These are phyloP conservation scores for Diddensiella caesifluorescens DNA, from an alignment of 805 yeast species.

Conservation along the genomic window DNA sequence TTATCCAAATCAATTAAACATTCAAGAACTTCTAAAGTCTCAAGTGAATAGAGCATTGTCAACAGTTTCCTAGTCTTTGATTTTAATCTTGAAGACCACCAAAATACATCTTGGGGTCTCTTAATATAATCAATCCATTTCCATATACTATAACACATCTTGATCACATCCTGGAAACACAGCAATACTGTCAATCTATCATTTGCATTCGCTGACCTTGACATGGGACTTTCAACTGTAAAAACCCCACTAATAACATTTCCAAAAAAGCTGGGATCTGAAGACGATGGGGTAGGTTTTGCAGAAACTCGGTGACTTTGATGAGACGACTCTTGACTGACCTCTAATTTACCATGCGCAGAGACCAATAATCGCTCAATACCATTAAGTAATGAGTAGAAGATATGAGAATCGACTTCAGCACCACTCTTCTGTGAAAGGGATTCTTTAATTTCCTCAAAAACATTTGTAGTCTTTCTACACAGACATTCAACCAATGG, in stretches of 20 bases:
- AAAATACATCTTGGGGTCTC: slow-evolving; percentile 34
- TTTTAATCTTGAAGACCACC: slow-evolving; percentile 56
- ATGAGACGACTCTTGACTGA: slow-evolving; percentile 11
- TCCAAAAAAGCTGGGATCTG: slow-evolving; percentile 49
- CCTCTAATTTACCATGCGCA: slow-evolving; percentile 39
- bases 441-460: slow-evolving; percentile 27
- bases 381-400: slow-evolving; percentile 46
- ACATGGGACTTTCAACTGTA: slow-evolving; percentile 58
- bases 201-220: slow-evolving; percentile 44
- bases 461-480: slow-evolving; percentile 35
- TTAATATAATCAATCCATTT: slow-evolving; percentile 47
- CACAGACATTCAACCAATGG: slow-evolving; percentile 50
- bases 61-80: slow-evolving; percentile 61
- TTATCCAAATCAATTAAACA: slow-evolving; percentile 43
- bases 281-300: slow-evolving; percentile 10
- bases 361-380: slow-evolving; percentile 59
- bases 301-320: not conserved
- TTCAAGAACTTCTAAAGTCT: slow-evolving; percentile 69
- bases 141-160: slow-evolving; percentile 63
- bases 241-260: slow-evolving; percentile 68
- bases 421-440: slow-evolving; percentile 26
- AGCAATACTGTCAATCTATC: slow-evolving; percentile 53
- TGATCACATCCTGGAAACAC: slow-evolving; percentile 57
- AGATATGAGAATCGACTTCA: slow-evolving; percentile 43
- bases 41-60: slow-evolving; percentile 59